These are phyloP conservation scores for Gonium pectorale DNA, from an alignment of 139 green algal genomes.

Conservation along the genomic window DNA sequence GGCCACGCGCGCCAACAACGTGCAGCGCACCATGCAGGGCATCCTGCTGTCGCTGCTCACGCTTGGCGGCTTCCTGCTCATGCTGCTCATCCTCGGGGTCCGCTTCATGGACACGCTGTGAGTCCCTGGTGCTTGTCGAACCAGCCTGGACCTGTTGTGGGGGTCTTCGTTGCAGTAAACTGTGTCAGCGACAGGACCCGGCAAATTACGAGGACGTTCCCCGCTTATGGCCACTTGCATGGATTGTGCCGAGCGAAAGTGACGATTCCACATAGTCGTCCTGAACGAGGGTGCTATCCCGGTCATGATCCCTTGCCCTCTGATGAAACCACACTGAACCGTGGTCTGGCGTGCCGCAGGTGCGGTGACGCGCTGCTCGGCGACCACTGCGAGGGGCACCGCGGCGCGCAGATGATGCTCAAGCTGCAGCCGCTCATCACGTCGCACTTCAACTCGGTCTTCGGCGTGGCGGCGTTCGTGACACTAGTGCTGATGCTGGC, in stretches of 20 bases:
- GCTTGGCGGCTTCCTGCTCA: neutral
- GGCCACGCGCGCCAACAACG: conserved; percentile 11
- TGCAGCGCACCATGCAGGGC: conserved; percentile 46
- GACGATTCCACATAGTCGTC: no score
- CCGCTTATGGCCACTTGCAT: no score
- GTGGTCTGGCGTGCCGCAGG: no score
- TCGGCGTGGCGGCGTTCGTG: conserved; percentile 8
- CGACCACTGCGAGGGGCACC: neutral
- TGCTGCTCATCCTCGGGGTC: neutral
- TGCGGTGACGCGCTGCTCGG: conserved; percentile 34
- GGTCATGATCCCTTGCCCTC: no score
- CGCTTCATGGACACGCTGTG: conserved; percentile 34
- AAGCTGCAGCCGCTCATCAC: conserved; percentile 16
- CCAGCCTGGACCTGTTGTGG: no score
- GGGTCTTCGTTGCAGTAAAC: no score
- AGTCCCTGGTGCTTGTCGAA: neutral
- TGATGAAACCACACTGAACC: no score
- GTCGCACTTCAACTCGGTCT: neutral
- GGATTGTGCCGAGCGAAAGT: no score
- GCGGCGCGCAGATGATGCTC: neutral
- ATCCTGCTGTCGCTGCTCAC: conserved; percentile 31
- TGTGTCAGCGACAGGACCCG: no score
- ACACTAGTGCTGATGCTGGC: conserved; percentile 28
- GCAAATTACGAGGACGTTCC: no score
- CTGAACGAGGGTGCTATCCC: no score